A percentile compares a stretch with the other conserved stretches of the same genome.
Conservation (phyloP, 345 rosid genomes). For the Gossypium australe region DNA sequence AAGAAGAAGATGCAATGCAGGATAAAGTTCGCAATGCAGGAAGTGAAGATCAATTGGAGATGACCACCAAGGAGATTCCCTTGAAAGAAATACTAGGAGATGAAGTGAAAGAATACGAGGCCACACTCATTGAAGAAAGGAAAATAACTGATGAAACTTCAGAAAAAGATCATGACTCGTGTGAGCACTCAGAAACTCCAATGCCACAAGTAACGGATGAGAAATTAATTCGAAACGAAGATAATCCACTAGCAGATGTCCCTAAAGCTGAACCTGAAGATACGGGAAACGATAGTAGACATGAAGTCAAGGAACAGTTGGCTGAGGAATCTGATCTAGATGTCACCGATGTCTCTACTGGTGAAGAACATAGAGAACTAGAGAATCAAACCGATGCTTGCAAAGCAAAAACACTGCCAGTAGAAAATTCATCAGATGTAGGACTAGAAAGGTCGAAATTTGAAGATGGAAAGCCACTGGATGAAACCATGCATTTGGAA, state of each 20-base stretch:
- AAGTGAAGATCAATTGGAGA: slow-evolving; percentile 2
- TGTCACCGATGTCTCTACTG: slow-evolving; percentile 5
- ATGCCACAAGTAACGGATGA: slow-evolving; percentile 3
- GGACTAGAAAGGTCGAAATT: not conserved
- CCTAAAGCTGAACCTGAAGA: slow-evolving; percentile 16
- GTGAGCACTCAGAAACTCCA: slow-evolving; percentile 15
- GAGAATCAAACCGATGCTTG: slow-evolving; percentile 5
- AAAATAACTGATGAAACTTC: slow-evolving; percentile 12
- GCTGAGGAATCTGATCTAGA: slow-evolving; percentile 14
- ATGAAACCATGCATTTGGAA: slow-evolving; percentile 6
- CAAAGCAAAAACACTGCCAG: not conserved
- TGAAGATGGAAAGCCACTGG: slow-evolving; percentile 15
- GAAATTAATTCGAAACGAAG: not conserved
- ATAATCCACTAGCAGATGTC: slow-evolving; percentile 8
- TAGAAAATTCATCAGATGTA: not conserved
- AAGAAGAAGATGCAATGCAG: not conserved
- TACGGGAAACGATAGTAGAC: not conserved
- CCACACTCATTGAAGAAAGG: slow-evolving; percentile 12
- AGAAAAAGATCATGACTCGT: not conserved
- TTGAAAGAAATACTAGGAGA: slow-evolving; percentile 7
- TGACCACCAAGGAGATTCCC: not conserved
- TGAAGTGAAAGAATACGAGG: slow-evolving; percentile 12
- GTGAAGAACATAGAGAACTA: slow-evolving; percentile 6
- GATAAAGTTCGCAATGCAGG: slow-evolving; percentile 8
- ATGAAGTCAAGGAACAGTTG: slow-evolving; percentile 1